Percentiles rank a stretch among this genome's conserved stretches.
These are phyloP conservation scores for Sistotremastrum niveocremeum DNA, from an alignment of 768 basidiomycete species.

Conservation along the genomic window DNA sequence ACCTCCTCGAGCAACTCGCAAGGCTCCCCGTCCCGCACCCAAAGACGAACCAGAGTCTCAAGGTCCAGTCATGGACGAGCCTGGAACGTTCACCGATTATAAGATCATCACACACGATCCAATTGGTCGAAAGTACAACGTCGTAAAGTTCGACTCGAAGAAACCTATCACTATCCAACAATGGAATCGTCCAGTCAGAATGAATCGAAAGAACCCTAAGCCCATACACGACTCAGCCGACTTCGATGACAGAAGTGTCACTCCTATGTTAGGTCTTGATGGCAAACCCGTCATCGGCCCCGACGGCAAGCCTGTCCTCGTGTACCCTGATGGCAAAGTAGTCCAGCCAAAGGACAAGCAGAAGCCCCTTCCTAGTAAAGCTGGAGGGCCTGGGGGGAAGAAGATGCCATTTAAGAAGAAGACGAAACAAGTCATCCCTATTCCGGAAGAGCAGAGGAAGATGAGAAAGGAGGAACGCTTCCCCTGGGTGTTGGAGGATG, in stretches of 20 bases:
- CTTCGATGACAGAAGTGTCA: conserved; percentile 16
- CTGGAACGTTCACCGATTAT: conserved; percentile 58
- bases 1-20: neutral
- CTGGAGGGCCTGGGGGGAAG: conserved; percentile 21
- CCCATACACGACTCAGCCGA: conserved; percentile 25
- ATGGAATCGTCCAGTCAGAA: conserved; percentile 67
- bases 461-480: conserved; percentile 76
- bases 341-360: conserved; percentile 37
- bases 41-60: conserved; percentile 1
- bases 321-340: conserved; percentile 55
- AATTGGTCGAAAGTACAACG: conserved; percentile 84
- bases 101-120: conserved; percentile 65
- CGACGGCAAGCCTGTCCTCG: conserved; percentile 70
- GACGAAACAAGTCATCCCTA: conserved; percentile 69
- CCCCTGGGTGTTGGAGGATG: conserved; percentile 89
- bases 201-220: conserved; percentile 75
- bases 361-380: conserved; percentile 8
- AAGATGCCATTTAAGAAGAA: conserved; percentile 77
- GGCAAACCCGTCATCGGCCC: conserved; percentile 72
- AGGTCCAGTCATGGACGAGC: neutral
- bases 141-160: conserved; percentile 81
- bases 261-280: conserved; percentile 67
- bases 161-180: conserved; percentile 53
- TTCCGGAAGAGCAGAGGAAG: conserved; percentile 65
- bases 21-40: conserved; percentile 1